These are phyloP conservation scores for Tylopilus balloui DNA, from an alignment of 768 basidiomycete species.

Conservation along the genomic window DNA sequence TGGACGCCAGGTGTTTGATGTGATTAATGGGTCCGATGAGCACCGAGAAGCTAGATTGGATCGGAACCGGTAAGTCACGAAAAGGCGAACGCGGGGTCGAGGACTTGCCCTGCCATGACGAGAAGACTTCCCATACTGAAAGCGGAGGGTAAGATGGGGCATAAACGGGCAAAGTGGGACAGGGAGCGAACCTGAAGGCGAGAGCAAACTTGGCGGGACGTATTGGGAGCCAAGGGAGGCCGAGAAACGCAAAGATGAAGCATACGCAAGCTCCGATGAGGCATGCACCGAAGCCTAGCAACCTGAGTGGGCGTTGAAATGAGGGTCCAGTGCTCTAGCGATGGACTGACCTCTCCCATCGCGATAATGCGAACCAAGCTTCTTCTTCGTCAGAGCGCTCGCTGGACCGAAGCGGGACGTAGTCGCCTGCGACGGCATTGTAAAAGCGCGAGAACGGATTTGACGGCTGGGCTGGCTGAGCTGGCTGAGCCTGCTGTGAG, in stretches of 20 bases:
- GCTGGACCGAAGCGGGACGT: conserved; percentile 79
- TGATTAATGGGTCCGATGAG: conserved; percentile 90
- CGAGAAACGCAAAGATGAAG: conserved; percentile 88
- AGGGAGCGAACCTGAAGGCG: conserved; percentile 59
- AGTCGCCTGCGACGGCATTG: conserved; percentile 77
- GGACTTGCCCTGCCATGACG: conserved; percentile 88
- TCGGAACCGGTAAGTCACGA: neutral
- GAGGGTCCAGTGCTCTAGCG: neutral
- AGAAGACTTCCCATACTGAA: conserved; percentile 76
- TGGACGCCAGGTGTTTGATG: conserved; percentile 78
- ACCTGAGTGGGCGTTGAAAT: conserved; percentile 37
- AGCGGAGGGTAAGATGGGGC: neutral
- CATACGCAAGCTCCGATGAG: conserved; percentile 88
- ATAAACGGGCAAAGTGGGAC: neutral
- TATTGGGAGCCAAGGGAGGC: conserved; percentile 59
- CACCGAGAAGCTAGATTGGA: conserved; percentile 60
- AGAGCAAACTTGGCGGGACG: conserved; percentile 91
- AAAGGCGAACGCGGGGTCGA: neutral
- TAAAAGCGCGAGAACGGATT: conserved; percentile 88
- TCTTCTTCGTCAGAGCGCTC: conserved; percentile 92
- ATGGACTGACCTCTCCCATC: conserved; percentile 78
- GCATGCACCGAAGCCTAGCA: conserved; percentile 89
- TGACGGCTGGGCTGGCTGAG: conserved; percentile 28
- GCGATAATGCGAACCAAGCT: conserved; percentile 85
- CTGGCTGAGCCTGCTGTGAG: conserved; percentile 45